These are phyloP conservation scores for Thymus mandschuricus DNA, from an alignment of 257 asterid species.

Conservation along the genomic window DNA sequence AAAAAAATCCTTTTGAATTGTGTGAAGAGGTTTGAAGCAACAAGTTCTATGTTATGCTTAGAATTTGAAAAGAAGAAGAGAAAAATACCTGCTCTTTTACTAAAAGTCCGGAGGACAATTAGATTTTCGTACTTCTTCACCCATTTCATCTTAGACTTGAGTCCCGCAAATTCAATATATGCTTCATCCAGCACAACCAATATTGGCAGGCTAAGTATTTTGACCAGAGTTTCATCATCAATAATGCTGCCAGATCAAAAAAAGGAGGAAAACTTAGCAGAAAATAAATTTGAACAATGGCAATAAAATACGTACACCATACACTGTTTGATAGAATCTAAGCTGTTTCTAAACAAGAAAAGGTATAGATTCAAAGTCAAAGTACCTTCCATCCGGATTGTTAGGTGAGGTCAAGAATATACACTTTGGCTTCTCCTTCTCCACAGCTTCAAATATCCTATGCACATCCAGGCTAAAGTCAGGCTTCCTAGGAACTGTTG, in stretches of 20 bases:
- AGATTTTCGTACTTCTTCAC: slow-evolving; percentile 94
- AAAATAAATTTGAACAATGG: slow-evolving; percentile 10
- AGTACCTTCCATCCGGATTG: slow-evolving; percentile 98
- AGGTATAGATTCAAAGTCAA: slow-evolving; percentile 22
- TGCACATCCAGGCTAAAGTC: slow-evolving; percentile 91
- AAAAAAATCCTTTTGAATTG: not conserved
- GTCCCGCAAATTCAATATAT: slow-evolving; percentile 87
- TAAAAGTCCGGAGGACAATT: slow-evolving; percentile 94
- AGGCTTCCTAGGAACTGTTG: slow-evolving; percentile 75
- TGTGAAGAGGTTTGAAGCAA: not conserved
- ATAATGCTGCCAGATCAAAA: slow-evolving; percentile 64
- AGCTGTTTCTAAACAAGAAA: slow-evolving; percentile 5
- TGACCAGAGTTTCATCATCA: slow-evolving; percentile 65
- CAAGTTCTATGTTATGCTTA: not conserved
- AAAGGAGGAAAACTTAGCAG: not conserved
- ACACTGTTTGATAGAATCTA: slow-evolving; percentile 5
- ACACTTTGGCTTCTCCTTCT: slow-evolving; percentile 89
- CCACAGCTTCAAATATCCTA: slow-evolving; percentile 65
- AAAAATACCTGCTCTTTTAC: slow-evolving; percentile 91
- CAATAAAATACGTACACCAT: slow-evolving; percentile 7
- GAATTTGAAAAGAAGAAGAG: slow-evolving; percentile 20
- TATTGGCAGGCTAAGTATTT: slow-evolving; percentile 75
- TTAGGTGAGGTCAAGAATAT: slow-evolving; percentile 95
- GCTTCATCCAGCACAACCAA: slow-evolving; percentile 98
- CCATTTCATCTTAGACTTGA: slow-evolving; percentile 93